phyloP scores from a whole-genome alignment of 306 rosid genomes.

The Hylodesmum podocarpum region DNA sequence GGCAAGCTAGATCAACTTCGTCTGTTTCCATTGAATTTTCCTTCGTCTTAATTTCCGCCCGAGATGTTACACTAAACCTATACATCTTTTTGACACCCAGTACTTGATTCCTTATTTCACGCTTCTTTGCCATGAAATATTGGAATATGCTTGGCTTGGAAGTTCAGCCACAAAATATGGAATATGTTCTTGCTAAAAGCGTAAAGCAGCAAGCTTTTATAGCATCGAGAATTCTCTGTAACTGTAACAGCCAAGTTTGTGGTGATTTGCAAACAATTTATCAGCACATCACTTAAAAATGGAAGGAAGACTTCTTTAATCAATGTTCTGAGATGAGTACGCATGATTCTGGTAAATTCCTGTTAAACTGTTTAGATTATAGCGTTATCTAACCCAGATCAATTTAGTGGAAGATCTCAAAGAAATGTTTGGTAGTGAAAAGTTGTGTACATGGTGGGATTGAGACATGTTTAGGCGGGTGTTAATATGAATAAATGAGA shows the following conservation, averaged over 20 bases:
- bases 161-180: not conserved
- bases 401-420: not conserved
- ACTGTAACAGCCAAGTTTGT: not conserved
- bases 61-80: not conserved
- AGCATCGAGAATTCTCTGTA: not conserved
- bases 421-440: not conserved
- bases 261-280: constrained; percentile 12
- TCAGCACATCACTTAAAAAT: not conserved
- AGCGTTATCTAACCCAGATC: not conserved
- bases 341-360: not conserved
- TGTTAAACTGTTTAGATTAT: not conserved
- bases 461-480: constrained; percentile 7
- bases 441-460: not conserved
- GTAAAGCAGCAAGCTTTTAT: not conserved
- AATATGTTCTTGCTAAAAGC: constrained; percentile 5
- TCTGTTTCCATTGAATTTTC: constrained; percentile 1
- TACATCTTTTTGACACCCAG: constrained; percentile 12
- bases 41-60: not conserved
- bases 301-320: not conserved
- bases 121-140: constrained; percentile 23
- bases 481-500: not conserved
- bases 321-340: constrained; percentile 1
- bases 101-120: constrained; percentile 10
- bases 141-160: constrained; percentile 6
- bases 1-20: constrained; percentile 10